phyloP scores from a whole-genome alignment of 1,284 basidiomycete species.

The Cryptococcus wingfieldii region DNA sequence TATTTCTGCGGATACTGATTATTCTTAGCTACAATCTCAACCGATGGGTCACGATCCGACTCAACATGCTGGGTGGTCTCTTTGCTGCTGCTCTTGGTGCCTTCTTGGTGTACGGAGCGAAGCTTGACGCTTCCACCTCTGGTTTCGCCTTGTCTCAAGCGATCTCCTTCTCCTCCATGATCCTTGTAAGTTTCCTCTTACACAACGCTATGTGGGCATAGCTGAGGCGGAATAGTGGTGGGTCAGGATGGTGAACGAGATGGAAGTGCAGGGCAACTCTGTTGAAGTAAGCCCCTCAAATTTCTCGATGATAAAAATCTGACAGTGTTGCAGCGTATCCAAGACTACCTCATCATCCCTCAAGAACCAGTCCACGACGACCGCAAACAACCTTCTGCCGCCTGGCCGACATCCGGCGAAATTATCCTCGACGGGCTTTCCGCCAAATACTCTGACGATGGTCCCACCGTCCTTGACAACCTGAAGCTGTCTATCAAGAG shows the following conservation, averaged over 20 bases:
- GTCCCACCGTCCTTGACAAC: constrained; percentile 56
- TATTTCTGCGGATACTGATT: not conserved
- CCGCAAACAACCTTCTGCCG: constrained; percentile 62
- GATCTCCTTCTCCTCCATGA: constrained; percentile 42
- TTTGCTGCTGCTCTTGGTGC: constrained; percentile 40
- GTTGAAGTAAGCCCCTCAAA: constrained; percentile 52
- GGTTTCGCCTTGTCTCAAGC: constrained; percentile 50
- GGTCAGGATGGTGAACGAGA: constrained; percentile 48
- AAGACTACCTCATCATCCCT: constrained; percentile 66
- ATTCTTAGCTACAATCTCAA: constrained; percentile 44
- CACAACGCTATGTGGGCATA: not conserved
- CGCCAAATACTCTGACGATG: constrained; percentile 47
- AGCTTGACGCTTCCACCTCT: constrained; percentile 38
- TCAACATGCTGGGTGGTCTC: constrained; percentile 47
- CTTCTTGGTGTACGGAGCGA: constrained; percentile 44
- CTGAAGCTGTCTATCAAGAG: constrained; percentile 58
- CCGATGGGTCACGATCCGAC: constrained; percentile 45
- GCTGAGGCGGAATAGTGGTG: constrained; percentile 22
- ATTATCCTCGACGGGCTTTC: constrained; percentile 57
- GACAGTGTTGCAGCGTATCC: constrained; percentile 53
- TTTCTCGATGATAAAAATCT: not conserved
- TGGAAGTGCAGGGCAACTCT: constrained; percentile 50
- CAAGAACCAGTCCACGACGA: constrained; percentile 60
- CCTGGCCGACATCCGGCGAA: constrained; percentile 71
- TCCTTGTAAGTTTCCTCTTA: constrained; percentile 22